A percentile compares a stretch with the other conserved stretches of the same genome.
Evolutionary conservation across 1,284 basidiomycete genomes (phyloP).

Genomic region (Anthracocystis setariae): DNA sequence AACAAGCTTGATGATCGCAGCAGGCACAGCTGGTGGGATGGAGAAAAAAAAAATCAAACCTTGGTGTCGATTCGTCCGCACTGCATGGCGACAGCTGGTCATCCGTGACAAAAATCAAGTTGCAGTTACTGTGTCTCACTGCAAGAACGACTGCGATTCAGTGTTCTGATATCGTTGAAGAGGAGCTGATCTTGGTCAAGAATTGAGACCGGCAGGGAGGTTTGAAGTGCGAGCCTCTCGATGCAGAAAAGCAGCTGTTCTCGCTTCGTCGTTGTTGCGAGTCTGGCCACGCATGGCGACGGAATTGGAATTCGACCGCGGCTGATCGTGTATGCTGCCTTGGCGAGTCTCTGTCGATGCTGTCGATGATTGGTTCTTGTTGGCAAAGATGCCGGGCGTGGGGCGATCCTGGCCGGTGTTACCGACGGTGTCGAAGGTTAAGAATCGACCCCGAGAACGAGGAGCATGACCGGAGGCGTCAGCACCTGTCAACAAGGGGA

Average conservation of each 20-base stretch:
- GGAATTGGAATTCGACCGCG: neutral
- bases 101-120: no score
- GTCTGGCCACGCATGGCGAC: neutral
- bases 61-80: no score
- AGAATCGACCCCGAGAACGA: conserved; percentile 2
- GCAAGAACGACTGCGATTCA: no score
- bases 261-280: conserved; percentile 30
- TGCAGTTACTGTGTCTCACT: no score
- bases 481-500: conserved; percentile 34
- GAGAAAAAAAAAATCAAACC: no score
- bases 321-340: neutral
- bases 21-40: no score
- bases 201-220: neutral
- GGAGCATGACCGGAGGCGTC: neutral
- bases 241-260: conserved; percentile 22
- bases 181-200: conserved; percentile 3
- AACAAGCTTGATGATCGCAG: no score
- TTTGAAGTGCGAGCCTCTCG: conserved; percentile 11
- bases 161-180: no score
- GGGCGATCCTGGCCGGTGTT: neutral
- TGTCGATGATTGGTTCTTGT: neutral
- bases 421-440: conserved; percentile 24
- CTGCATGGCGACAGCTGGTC: no score
- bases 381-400: conserved; percentile 25
- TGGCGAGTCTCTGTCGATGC: neutral